Conservation (phyloP, 179 eudicot genomes). For the Drosera spatulata region DNA sequence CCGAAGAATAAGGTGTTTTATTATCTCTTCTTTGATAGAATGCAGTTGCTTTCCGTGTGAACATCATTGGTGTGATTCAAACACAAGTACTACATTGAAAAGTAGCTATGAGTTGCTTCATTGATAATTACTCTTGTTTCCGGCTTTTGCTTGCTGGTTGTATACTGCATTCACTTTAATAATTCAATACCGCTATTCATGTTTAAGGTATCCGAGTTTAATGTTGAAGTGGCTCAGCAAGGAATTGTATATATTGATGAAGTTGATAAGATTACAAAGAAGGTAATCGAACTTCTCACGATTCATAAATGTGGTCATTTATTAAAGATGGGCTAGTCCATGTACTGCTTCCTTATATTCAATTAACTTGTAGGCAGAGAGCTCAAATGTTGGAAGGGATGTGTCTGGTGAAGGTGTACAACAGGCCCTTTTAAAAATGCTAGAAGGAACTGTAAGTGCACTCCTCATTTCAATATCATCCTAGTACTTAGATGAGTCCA, state of each 20-base stretch:
- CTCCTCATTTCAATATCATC: neutral
- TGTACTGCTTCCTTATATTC: neutral
- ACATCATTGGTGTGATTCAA: no score
- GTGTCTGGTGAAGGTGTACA: constrained; percentile 80
- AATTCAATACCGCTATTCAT: constrained; percentile 8
- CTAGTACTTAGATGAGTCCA: no score
- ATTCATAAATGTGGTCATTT: neutral
- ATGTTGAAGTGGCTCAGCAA: constrained; percentile 60
- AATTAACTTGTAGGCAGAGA: constrained; percentile 39
- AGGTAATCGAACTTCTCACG: constrained; percentile 18
- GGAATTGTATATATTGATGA: constrained; percentile 71
- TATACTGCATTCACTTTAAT: neutral
- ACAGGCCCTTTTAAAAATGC: constrained; percentile 66
- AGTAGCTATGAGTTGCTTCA: neutral
- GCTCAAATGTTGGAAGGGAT: constrained; percentile 57
- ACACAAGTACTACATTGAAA: neutral
- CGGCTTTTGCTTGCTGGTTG: neutral
- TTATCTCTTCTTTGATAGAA: no score
- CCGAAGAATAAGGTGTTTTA: no score
- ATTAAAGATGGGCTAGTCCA: neutral
- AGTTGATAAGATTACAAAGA: constrained; percentile 66
- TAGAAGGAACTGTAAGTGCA: constrained; percentile 63
- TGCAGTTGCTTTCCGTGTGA: no score
- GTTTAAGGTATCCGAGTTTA: constrained; percentile 50
- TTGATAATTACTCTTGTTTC: neutral